Evolutionary conservation across 2,329 filamentous ascomycete species (phyloP), one percentile per base, ranked within the genome.

Genomic region (Trichoderma pleuroti): DNA sequence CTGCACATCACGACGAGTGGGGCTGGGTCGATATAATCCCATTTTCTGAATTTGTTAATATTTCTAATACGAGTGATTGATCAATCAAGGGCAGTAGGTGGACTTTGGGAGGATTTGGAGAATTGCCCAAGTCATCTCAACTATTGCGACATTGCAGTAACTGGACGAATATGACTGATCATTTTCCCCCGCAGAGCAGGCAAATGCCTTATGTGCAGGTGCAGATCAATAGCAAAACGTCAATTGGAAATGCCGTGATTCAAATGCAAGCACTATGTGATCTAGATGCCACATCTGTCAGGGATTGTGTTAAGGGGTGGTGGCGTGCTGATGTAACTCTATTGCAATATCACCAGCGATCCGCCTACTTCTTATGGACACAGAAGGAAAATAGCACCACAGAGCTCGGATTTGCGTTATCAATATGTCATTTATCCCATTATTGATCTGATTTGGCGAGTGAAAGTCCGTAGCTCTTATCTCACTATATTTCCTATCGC

Each of bases 281-380:
- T 46, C 16, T 11, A 26, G 28, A 26, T 59, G 21, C 21, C 26
- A 14, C 3, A 60, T 24, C 46, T 14, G 56, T 21, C 28, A n/a
- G 26, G 52, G 54, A 34, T 32, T 36, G 16, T 42, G 24, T 11
- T 42, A 46, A 28, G 46, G 67, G 60, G 59, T 57, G 68, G 59
- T 70, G 68, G 30, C 68, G 68, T 57, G 46, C 39, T 70, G 49
- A 64, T 70, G 68, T 49, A 57, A 49, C n/a, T 39, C 34, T 59
- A 70, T 70, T 62, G 60, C 59, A 62, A 62, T 70, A 64, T 64
- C 49, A 14, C 16, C 21, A 26, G 34, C 14, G 16, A 70, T 32
- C 14, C 46, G 34, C 28, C 28, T 14, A 26, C n/a, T 26, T 5
- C 28, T n/a, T n/a, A 34, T n/a, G 39, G 10, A 46, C 30, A 26